phyloP scores from a whole-genome alignment of 202 grass and related monocot genomes.

The Saccharum hybrid region DNA sequence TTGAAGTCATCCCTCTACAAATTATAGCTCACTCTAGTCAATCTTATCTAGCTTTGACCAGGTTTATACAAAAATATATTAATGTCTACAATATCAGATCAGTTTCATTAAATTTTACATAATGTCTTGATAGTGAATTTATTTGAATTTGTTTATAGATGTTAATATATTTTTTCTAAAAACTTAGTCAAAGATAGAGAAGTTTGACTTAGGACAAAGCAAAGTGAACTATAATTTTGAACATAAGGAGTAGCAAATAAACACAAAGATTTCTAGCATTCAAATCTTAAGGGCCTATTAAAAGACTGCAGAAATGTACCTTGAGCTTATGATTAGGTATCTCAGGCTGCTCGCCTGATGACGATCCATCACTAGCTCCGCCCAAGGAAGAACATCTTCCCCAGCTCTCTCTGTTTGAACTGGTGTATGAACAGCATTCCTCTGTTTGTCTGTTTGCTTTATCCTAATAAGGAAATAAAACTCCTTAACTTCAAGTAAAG shows the following conservation, averaged over 20 bases:
- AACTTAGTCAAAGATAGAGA: not conserved
- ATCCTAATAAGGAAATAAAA: slow-evolving; percentile 47
- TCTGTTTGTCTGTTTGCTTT: slow-evolving; percentile 63
- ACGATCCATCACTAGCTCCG: slow-evolving; percentile 74
- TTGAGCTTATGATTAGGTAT: slow-evolving; percentile 63
- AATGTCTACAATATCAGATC: not conserved
- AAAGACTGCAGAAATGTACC: slow-evolving; percentile 50
- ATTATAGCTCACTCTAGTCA: not conserved
- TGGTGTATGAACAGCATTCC: slow-evolving; percentile 82
- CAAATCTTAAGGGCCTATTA: not conserved
- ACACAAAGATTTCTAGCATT: not conserved
- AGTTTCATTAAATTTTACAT: not conserved
- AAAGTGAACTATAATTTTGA: not conserved
- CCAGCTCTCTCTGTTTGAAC: slow-evolving; percentile 93
- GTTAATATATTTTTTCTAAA: not conserved
- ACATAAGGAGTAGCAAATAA: not conserved
- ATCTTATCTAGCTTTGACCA: not conserved
- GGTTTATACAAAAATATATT: not conserved
- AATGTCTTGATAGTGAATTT: not conserved
- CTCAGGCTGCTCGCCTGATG: slow-evolving; percentile 55
- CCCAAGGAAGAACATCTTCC: slow-evolving; percentile 96
- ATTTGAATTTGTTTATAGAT: not conserved
- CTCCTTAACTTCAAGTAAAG: slow-evolving; percentile 1
- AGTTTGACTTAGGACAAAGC: not conserved
- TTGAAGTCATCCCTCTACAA: not conserved